Base-by-base conservation (phyloP, 495 filamentous ascomycete species). In the Diplogelasinospora grovesii region DNA sequence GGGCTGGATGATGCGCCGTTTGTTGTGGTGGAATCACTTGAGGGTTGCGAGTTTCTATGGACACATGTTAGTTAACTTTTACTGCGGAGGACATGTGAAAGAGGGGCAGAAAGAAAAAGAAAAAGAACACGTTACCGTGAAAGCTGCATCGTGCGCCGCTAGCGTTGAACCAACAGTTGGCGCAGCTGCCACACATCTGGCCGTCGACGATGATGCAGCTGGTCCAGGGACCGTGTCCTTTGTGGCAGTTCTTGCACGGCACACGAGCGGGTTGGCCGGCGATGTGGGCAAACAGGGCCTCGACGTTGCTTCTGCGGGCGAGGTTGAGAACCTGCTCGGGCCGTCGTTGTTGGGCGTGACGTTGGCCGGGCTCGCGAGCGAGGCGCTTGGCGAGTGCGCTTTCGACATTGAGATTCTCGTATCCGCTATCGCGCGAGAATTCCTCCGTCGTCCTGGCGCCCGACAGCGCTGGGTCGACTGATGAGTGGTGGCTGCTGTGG, bases 121-220 rank as follows among this genome's bases (percentile, higher is more conserved):
- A 18, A 8, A 8, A 19, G 15, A 23, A 39, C 61, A 30, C n/a
- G n/a, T n/a, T 63, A 73, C 69, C 68, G 25, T 73, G 69, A 29
- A 73, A 71, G n/a, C 68, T 70, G 36, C 69, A 73, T 15, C 69
- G 45, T 3, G 69, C 63, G 10, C 69, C 69, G 11, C 65, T 69
- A 5, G 69, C 69, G 22, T 73, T 73, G 39, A 71, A 73, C 69
- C 69, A 73, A 42, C 69, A 73, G 40, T 73, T 73, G 26, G 69
- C 65, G 34, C 69, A 73, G 29, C 68, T 71, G 4, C 68, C 67
- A 24, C 69, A 73, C 66, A 73, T 70, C 49, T 73, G 68, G 6
- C 69, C 69, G 19, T 71, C 65, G 19, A 70, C 63, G 8, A 73
- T 39, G 19, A 73, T 54, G 41, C 69, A 73, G 11, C 48, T 60